These are phyloP conservation scores for Neonectria punicea DNA, from an alignment of 2,329 filamentous ascomycete genomes.

Conservation along the genomic window DNA sequence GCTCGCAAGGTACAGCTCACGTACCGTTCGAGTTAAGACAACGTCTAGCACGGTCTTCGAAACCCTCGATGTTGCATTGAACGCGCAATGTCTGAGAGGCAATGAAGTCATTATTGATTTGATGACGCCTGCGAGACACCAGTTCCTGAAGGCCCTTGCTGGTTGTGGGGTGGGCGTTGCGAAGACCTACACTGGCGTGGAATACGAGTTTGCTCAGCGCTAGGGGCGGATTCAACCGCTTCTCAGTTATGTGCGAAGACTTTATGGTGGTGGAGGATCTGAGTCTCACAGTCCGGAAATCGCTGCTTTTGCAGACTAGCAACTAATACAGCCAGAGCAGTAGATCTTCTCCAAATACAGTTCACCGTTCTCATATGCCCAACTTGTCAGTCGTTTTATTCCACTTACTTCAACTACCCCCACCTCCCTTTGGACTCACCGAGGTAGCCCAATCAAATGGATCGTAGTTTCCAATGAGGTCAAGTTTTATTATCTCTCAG, in stretches of 20 bases:
- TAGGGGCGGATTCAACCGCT: not conserved
- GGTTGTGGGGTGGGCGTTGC: not conserved
- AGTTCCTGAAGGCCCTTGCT: not conserved
- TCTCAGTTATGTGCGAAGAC: not conserved
- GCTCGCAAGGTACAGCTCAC: not conserved
- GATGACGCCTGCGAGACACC: not conserved
- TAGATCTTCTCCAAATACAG: not conserved
- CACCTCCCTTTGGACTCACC: too few species aligned
- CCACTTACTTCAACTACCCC: not conserved
- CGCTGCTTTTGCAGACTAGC: not conserved
- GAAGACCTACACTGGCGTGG: not conserved
- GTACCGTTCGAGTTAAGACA: not conserved
- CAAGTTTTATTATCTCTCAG: too few species aligned
- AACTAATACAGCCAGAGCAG: not conserved
- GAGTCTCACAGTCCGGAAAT: not conserved
- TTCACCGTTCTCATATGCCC: not conserved
- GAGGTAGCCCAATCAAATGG: too few species aligned
- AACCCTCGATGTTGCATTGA: not conserved
- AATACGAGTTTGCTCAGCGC: conserved; percentile 1
- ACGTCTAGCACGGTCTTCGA: not conserved
- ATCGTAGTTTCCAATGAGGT: too few species aligned
- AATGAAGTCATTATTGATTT: not conserved
- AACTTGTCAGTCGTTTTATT: not conserved
- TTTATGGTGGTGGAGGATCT: not conserved
- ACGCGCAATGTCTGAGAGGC: not conserved